Base-by-base conservation (phyloP, 2,329 filamentous ascomycete genomes). In the Lachnellula subtilissima region DNA sequence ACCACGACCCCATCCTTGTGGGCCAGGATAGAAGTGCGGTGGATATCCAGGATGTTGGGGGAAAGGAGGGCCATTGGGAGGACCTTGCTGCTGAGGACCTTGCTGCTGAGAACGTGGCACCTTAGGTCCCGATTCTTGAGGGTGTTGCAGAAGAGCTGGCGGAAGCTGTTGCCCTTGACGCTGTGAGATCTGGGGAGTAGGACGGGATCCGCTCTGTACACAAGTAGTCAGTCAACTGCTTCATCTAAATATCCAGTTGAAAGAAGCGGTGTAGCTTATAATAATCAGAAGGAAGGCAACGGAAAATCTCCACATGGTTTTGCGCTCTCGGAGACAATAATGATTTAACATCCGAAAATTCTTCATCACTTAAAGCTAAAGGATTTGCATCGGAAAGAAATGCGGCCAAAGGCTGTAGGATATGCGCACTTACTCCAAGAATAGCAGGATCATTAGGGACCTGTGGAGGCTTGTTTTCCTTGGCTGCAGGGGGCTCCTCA, bases 211-310 rank as follows among this genome's bases (percentile, higher is more conserved):
- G 55, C 74, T 76, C 65, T 81, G 77, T 65, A 76, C 60, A 61
- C 60, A 60, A 60, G 42, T 59, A 37, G 53, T 65, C 52, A 65
- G 64, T 60, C 56, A 55, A 35, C 52, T 32, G 42, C 12, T 48
- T 17, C 46, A 61, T 50, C 22, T 28, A 53, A 17, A 43, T 35
- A 15, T 37, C 35, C 48, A 47, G 40, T 53, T 45, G 28, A 14
- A 52, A 23, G 32, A 45, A 49, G 50, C 45, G 37, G 39, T 53
- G 40, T 15, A 57, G 40, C 39, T 60, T 55, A 54, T 65, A 65
- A 52, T 61, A 70, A 85, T 96, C 91, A 97, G 91, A 96, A 97
- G 92, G 92, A 97, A 97, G 92, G 91, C 92, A 97, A 96, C 92
- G 91, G 92, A 32, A 96, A 87, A 88, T 84, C 76, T 96, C 92